Evolutionary conservation across 129 eudicot genomes (phyloP).

Genomic region (Saussurea involucrata): DNA sequence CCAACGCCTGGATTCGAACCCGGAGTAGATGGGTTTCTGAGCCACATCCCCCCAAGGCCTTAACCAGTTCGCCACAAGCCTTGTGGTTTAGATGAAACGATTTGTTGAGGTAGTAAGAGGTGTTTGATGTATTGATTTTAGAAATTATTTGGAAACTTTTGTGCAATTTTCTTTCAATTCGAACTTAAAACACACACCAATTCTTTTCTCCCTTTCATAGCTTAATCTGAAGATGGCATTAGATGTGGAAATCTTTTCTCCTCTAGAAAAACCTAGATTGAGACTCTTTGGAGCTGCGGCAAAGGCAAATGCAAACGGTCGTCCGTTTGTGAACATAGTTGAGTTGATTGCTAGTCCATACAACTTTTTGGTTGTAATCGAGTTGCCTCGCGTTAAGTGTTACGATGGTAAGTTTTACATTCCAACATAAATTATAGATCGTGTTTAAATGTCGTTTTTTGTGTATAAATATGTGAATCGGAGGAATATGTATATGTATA

Average conservation of each 20-base stretch:
- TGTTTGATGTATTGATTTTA: background rate
- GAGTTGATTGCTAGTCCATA: background rate
- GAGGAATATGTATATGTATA: too few relatives aligned
- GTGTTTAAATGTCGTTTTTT: background rate
- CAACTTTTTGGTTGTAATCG: slow-evolving; percentile 1
- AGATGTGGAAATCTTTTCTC: background rate
- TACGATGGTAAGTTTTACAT: slow-evolving; percentile 7
- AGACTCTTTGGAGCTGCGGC: slow-evolving; percentile 2
- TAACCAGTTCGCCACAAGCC: too few relatives aligned
- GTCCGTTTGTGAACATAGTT: slow-evolving; percentile 6
- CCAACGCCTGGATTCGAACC: too few relatives aligned
- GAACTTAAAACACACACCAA: background rate
- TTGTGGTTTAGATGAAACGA: background rate
- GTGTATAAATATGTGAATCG: background rate
- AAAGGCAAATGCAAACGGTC: background rate
- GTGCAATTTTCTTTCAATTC: background rate
- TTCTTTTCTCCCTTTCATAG: background rate
- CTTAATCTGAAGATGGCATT: background rate
- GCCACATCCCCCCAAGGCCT: too few relatives aligned
- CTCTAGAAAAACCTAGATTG: background rate
- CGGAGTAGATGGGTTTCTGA: too few relatives aligned
- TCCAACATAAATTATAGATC: background rate
- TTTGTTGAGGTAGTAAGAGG: background rate
- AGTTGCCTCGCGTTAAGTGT: slow-evolving; percentile 14
- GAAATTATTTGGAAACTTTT: background rate